Conservation (phyloP, 179 eudicot genomes). For the Silene vulgaris region DNA sequence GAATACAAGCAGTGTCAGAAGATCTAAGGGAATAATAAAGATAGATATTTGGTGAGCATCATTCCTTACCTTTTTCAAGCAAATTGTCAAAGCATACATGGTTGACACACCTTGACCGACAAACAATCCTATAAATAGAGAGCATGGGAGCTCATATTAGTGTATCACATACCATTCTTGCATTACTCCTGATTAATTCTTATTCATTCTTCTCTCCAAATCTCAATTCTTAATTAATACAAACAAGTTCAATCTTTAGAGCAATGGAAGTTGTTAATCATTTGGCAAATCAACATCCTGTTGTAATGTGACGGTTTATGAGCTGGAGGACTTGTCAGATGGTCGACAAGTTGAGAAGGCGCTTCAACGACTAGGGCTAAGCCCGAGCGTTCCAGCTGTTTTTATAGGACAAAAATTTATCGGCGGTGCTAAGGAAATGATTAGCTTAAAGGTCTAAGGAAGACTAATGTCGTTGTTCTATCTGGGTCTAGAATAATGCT, state of each 20-base stretch:
- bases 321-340: constrained; percentile 29
- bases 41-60: constrained; percentile 21
- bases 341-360: constrained; percentile 30
- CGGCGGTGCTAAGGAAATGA: constrained; percentile 33
- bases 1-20: neutral
- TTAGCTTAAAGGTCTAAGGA: constrained; percentile 32
- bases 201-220: neutral
- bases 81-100: neutral
- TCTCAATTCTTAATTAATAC: neutral
- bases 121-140: constrained; percentile 23
- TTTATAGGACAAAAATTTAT: constrained; percentile 31
- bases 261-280: constrained; percentile 28
- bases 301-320: constrained; percentile 30
- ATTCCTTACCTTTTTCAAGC: constrained; percentile 13
- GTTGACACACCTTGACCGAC: neutral
- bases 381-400: constrained; percentile 31
- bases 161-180: neutral
- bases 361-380: constrained; percentile 27
- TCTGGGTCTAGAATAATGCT: constrained; percentile 27
- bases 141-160: constrained; percentile 5
- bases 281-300: constrained; percentile 26
- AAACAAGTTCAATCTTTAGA: neutral
- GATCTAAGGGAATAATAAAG: constrained; percentile 7
- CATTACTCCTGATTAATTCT: neutral
- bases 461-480: constrained; percentile 26